Percentiles rank a stretch among this genome's conserved stretches.
These are phyloP conservation scores for Epichloe gansuensis DNA, from an alignment of 2,329 filamentous ascomycete genomes.

Conservation along the genomic window DNA sequence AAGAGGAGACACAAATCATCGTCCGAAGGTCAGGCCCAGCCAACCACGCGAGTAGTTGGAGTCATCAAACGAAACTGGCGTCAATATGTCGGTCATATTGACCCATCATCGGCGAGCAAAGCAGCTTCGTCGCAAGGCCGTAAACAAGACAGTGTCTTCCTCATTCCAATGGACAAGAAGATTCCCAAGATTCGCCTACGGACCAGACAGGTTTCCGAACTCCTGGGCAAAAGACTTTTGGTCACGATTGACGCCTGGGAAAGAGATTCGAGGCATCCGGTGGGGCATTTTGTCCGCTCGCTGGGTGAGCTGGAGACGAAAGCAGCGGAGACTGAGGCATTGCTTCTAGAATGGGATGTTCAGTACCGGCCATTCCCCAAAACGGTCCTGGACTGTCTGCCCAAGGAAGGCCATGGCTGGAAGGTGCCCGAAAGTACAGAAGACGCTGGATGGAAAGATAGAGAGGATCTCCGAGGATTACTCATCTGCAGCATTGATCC, in stretches of 20 bases:
- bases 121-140: constrained; percentile 62
- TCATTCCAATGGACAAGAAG: constrained; percentile 96
- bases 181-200: constrained; percentile 91
- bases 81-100: constrained; percentile 93
- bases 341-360: constrained; percentile 90
- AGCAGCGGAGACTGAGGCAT: constrained; percentile 90
- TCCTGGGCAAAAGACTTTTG: constrained; percentile 81
- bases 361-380: constrained; percentile 97
- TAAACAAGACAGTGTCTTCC: constrained; percentile 83
- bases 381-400: constrained; percentile 85
- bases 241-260: constrained; percentile 96
- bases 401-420: constrained; percentile 86
- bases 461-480: constrained; percentile 71
- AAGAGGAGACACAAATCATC: constrained; percentile 68
- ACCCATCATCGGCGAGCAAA: constrained; percentile 68
- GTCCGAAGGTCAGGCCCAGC: constrained; percentile 67
- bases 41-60: constrained; percentile 84
- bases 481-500: constrained; percentile 97
- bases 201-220: constrained; percentile 77
- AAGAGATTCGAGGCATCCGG: constrained; percentile 78
- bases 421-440: constrained; percentile 68
- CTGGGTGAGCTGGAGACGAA: constrained; percentile 91
- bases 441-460: constrained; percentile 75
- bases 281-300: constrained; percentile 87
- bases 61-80: constrained; percentile 94